Percentiles rank a stretch among this genome's conserved stretches.
These are phyloP conservation scores for Aspergillus bridgeri DNA, from an alignment of 495 filamentous ascomycete species.

Conservation along the genomic window DNA sequence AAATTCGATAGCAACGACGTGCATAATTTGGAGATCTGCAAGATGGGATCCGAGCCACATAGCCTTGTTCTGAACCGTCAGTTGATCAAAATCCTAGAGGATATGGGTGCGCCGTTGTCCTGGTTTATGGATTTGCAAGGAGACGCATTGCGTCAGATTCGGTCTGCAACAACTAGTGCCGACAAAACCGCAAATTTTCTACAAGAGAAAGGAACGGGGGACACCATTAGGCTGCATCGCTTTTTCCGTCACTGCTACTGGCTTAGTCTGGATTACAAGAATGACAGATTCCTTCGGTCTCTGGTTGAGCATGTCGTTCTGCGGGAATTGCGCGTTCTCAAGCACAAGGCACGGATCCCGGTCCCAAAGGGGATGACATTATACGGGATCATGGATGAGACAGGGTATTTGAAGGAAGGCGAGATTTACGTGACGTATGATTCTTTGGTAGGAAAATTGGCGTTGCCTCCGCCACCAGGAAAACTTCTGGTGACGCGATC, in stretches of 20 bases:
- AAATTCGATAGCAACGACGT: constrained; percentile 63
- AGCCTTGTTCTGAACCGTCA: constrained; percentile 70
- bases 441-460: constrained; percentile 10
- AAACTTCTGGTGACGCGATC: constrained; percentile 62
- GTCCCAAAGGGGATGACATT: constrained; percentile 66
- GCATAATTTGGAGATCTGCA: constrained; percentile 70
- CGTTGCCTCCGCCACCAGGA: constrained; percentile 17
- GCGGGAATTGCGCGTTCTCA: constrained; percentile 63
- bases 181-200: constrained; percentile 62
- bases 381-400: constrained; percentile 83
- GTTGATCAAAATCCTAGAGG: constrained; percentile 80
- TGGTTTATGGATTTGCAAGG: constrained; percentile 62
- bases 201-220: constrained; percentile 50
- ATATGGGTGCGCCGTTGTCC: constrained; percentile 50
- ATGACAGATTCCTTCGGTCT: constrained; percentile 61
- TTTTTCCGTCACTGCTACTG: constrained; percentile 54
- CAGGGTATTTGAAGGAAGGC: constrained; percentile 57
- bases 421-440: constrained; percentile 22
- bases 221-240: constrained; percentile 50
- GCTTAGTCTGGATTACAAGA: constrained; percentile 56
- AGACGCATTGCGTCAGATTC: constrained; percentile 53
- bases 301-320: constrained; percentile 64
- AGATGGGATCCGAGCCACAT: constrained; percentile 58
- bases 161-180: constrained; percentile 48
- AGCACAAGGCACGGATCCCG: constrained; percentile 70